phyloP scores from a whole-genome alignment of 768 basidiomycete species.

The Harrya chromipes region DNA sequence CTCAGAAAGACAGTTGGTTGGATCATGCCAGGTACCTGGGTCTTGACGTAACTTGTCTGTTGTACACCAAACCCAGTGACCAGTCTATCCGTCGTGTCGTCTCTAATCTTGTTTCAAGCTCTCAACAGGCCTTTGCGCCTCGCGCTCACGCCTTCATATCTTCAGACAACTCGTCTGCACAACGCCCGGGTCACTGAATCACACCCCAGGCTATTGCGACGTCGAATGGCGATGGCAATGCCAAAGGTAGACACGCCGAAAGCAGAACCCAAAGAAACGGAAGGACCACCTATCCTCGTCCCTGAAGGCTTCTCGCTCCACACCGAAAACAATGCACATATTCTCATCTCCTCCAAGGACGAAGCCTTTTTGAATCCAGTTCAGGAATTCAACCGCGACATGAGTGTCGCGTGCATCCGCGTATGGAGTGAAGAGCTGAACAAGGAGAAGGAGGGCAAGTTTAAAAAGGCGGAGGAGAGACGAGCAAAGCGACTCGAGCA shows the following conservation, averaged over 20 bases:
- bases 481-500: slow-evolving; percentile 36
- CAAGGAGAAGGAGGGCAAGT: slow-evolving; percentile 58
- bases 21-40: too few species aligned
- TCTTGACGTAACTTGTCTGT: too few species aligned
- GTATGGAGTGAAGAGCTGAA: slow-evolving; percentile 81
- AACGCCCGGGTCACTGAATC: neutral
- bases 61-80: too few species aligned
- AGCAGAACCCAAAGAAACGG: neutral
- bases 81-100: too few species aligned
- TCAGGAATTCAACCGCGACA: slow-evolving; percentile 96
- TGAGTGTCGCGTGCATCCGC: slow-evolving; percentile 86
- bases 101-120: slow-evolving; percentile 8
- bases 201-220: neutral
- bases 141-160: slow-evolving; percentile 1
- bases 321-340: slow-evolving; percentile 77
- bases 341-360: slow-evolving; percentile 66
- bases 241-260: neutral
- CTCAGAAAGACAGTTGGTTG: neutral
- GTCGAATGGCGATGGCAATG: slow-evolving; percentile 6
- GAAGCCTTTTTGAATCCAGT: slow-evolving; percentile 96
- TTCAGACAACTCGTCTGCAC: slow-evolving; percentile 2
- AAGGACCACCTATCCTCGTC: slow-evolving; percentile 36
- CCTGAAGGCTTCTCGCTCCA: slow-evolving; percentile 78
- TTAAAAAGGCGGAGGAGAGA: slow-evolving; percentile 51
- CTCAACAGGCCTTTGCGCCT: slow-evolving; percentile 31